phyloP scores from a whole-genome alignment of 345 rosid species.

The Lepidium didymum region DNA sequence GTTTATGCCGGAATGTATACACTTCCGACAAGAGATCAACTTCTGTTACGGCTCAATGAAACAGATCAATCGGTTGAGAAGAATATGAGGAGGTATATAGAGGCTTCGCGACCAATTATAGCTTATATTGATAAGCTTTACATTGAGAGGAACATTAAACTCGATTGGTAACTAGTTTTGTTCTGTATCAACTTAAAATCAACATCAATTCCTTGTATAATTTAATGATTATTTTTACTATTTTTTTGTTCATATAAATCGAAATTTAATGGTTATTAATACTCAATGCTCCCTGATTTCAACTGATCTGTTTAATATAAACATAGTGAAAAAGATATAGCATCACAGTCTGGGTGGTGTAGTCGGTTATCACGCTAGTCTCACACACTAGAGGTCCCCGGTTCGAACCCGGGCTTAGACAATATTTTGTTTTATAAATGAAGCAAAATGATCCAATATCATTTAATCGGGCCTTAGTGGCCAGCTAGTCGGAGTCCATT shows the following conservation, averaged over 20 bases:
- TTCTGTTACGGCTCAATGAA: slow-evolving; percentile 67
- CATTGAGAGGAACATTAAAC: slow-evolving; percentile 55
- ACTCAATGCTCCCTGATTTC: too few relatives aligned
- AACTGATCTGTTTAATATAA: too few relatives aligned
- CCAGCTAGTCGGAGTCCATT: neutral
- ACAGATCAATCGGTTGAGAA: slow-evolving; percentile 70
- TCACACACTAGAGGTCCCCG: slow-evolving; percentile 83
- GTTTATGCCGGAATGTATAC: slow-evolving; percentile 95
- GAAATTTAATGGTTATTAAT: too few relatives aligned
- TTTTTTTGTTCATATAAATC: neutral
- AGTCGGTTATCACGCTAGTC: slow-evolving; percentile 75
- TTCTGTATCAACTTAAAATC: neutral
- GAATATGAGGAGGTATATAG: slow-evolving; percentile 69
- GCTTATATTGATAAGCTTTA: slow-evolving; percentile 68
- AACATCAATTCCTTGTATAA: neutral
- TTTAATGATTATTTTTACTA: neutral
- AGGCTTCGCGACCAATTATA: slow-evolving; percentile 54
- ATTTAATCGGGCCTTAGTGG: too few relatives aligned
- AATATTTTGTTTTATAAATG: neutral
- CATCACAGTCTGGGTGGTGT: slow-evolving; percentile 26
- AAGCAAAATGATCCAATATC: neutral
- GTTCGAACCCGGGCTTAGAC: slow-evolving; percentile 78
- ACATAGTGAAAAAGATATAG: too few relatives aligned
- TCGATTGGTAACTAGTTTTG: slow-evolving; percentile 55
- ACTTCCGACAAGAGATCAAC: slow-evolving; percentile 76